Evolutionary conservation across 805 yeast genomes (phyloP), one percentile per base, ranked within the genome.

Genomic region (Candida andamanensis): DNA sequence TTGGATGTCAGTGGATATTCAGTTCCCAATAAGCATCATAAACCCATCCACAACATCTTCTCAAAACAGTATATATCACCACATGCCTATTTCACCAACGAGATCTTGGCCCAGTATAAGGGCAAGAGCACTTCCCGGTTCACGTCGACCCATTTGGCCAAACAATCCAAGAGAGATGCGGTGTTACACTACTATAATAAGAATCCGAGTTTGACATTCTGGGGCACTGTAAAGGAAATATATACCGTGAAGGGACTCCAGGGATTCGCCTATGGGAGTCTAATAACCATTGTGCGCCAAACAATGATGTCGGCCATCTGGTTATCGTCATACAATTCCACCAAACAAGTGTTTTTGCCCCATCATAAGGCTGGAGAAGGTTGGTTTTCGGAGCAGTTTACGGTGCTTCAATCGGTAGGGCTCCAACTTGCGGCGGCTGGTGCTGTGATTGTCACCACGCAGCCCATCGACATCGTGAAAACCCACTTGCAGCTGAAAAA

Each of bases 381-480:
- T 24, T 65, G 70, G 69, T 69, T 72, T 22, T 66, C 70, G 12
- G 67, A 68, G 39, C 62, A 70, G 46, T 59, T 56, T 24, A 59
- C 67, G 4, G 45, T 55, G 5, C 23, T 56, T 3, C 63, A 62
- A 36, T 63, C 56, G 52, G 44, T 78, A 7, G 86, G 92, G 4
- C 58, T 79, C 8, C 68, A 65, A 32, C 37, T 63, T 5, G 64
- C 75, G 1, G 76, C 94, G 2, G 78, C 92, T 0, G 57, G 72
- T 3, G 81, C 86, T 0, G 94, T 85, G 17, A 83, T 85, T 15
- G 76, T 74, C 0, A 62, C 74, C 0, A 89, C 95, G 1, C 97
- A 86, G 58, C 97, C 97, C 0, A 63, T 89, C 17, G 97, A 89
- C 58, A 85, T 85, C 2, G 58, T 89, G 29, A 89, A 89, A 60